Conservation (phyloP, 768 basidiomycete genomes). For the Podaxis mareebaensis region DNA sequence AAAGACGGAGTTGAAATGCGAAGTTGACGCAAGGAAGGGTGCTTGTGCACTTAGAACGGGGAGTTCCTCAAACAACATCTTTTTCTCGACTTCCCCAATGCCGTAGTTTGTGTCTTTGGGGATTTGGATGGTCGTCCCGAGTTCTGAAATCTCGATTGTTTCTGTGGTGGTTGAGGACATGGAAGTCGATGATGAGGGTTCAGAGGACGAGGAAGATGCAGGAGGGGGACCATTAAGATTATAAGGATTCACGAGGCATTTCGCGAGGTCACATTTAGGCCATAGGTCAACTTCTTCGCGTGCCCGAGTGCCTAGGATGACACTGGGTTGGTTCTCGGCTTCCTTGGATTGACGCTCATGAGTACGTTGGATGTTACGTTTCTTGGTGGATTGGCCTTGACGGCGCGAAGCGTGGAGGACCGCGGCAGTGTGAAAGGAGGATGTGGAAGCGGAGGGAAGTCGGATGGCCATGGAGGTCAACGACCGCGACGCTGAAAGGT, state of each 20-base stretch:
- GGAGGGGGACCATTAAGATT: constrained; percentile 35
- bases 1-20: constrained; percentile 8
- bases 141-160: constrained; percentile 12
- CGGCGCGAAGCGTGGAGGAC: constrained; percentile 39
- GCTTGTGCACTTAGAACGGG: constrained; percentile 51
- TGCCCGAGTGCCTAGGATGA: constrained; percentile 72
- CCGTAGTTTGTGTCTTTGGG: constrained; percentile 67
- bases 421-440: constrained; percentile 29
- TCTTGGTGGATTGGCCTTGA: constrained; percentile 36
- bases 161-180: constrained; percentile 20
- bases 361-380: constrained; percentile 36
- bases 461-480: constrained; percentile 36
- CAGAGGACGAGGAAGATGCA: constrained; percentile 25
- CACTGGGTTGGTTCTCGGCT: constrained; percentile 52
- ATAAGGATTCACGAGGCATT: constrained; percentile 57
- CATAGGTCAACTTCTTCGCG: constrained; percentile 65
- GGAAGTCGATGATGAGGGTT: constrained; percentile 26
- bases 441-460: constrained; percentile 28
- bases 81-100: constrained; percentile 56
- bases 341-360: constrained; percentile 41
- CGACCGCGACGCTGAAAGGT: constrained; percentile 6
- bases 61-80: constrained; percentile 65
- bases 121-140: constrained; percentile 38
- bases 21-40: not conserved
- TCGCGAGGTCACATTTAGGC: constrained; percentile 64